These are phyloP conservation scores for Helianthus tuberosus DNA, from an alignment of 129 eudicot genomes.

Conservation along the genomic window DNA sequence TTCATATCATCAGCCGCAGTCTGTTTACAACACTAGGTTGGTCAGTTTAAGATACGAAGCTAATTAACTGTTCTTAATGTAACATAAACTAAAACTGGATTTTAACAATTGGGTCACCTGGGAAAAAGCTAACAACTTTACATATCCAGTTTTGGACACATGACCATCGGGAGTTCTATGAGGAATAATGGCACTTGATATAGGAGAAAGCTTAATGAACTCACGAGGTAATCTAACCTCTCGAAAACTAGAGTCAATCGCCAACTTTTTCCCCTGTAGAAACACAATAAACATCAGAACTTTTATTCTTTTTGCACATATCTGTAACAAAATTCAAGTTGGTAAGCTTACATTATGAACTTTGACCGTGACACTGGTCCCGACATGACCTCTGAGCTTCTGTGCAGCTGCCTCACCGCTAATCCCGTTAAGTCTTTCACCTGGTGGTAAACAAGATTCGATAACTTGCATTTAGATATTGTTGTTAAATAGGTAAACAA, in stretches of 20 bases:
- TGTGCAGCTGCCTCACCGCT: conserved; percentile 92
- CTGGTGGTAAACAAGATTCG: conserved; percentile 39
- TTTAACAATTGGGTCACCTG: conserved; percentile 53
- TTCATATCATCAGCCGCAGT: conserved; percentile 96
- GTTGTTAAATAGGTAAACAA: background rate
- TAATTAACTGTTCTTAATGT: background rate
- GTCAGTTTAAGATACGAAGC: conserved; percentile 9
- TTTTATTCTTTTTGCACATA: background rate
- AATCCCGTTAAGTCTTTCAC: conserved; percentile 84
- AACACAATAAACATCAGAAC: conserved; percentile 21
- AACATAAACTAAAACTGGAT: background rate
- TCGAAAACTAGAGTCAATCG: conserved; percentile 48
- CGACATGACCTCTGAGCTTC: conserved; percentile 95
- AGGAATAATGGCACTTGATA: conserved; percentile 84
- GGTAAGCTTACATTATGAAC: conserved; percentile 60
- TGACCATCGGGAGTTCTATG: conserved; percentile 85
- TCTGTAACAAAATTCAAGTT: background rate
- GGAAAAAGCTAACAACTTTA: conserved; percentile 80
- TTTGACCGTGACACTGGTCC: conserved; percentile 86
- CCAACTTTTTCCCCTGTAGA: conserved; percentile 60
- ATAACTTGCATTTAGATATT: background rate
- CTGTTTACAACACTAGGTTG: conserved; percentile 43
- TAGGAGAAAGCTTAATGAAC: conserved; percentile 81
- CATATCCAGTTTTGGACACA: conserved; percentile 84
- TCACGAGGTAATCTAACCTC: conserved; percentile 95